Conservation (phyloP, 2,329 filamentous ascomycete species). For the Graphiopsis chlorocephala region DNA sequence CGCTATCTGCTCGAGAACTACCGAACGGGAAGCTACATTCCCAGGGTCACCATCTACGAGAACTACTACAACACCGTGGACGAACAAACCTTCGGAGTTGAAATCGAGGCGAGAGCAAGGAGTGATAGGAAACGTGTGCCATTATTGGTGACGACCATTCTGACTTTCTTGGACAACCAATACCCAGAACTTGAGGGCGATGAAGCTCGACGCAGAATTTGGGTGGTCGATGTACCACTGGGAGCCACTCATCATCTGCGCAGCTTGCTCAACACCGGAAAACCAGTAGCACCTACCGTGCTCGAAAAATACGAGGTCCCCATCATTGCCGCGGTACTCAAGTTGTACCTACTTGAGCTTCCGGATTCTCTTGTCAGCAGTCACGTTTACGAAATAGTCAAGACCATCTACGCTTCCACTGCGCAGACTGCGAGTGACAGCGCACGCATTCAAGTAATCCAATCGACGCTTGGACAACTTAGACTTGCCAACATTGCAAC, state of each 20-base stretch:
- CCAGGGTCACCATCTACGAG: conserved; percentile 89
- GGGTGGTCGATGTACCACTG: conserved; percentile 89
- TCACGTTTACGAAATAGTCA: conserved; percentile 97
- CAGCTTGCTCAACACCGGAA: conserved; percentile 80
- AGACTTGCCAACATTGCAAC: conserved; percentile 97
- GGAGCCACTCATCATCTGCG: conserved; percentile 81
- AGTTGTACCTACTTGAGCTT: conserved; percentile 90
- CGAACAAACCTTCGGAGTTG: conserved; percentile 95
- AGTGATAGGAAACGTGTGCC: conserved; percentile 96
- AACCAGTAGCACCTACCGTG: conserved; percentile 69
- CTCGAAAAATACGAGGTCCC: conserved; percentile 90
- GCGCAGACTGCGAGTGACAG: conserved; percentile 72
- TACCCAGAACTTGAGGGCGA: conserved; percentile 98
- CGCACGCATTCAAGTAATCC: conserved; percentile 82
- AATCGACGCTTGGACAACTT: conserved; percentile 92
- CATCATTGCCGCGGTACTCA: conserved; percentile 86
- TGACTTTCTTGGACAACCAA: conserved; percentile 93
- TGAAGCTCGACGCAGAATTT: conserved; percentile 85
- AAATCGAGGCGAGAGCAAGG: conserved; percentile 89
- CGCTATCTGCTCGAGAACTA: conserved; percentile 96
- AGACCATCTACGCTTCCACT: conserved; percentile 89
- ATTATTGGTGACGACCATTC: conserved; percentile 82
- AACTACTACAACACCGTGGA: conserved; percentile 99
- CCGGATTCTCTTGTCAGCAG: conserved; percentile 98
- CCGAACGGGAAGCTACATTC: conserved; percentile 87